Percentiles rank a stretch among this genome's conserved stretches.
These are phyloP conservation scores for Solanum ahanhuiri DNA, from an alignment of 257 asterid genomes.

Conservation along the genomic window DNA sequence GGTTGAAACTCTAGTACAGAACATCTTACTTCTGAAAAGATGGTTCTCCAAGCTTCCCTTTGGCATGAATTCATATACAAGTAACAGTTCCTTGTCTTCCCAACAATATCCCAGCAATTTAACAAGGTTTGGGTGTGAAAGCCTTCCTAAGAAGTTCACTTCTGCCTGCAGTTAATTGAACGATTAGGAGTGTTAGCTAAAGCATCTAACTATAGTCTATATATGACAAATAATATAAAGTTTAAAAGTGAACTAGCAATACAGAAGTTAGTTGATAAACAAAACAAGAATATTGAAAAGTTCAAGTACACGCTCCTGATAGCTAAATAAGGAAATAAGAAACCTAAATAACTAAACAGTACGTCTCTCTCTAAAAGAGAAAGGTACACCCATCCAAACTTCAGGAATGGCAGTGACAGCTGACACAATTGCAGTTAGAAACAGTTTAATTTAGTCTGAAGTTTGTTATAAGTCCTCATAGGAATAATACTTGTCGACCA, in stretches of 20 bases:
- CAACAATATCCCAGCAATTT: slow-evolving; percentile 36
- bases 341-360: neutral
- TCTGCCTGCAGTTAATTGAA: slow-evolving; percentile 30
- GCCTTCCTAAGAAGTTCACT: slow-evolving; percentile 39
- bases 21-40: slow-evolving; percentile 36
- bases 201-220: neutral
- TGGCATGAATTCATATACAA: slow-evolving; percentile 33
- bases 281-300: neutral
- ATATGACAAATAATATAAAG: neutral
- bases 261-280: neutral
- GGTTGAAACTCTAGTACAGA: neutral
- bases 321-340: neutral
- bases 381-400: neutral
- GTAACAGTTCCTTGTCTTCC: slow-evolving; percentile 34
- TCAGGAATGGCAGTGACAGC: neutral
- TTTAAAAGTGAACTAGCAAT: neutral
- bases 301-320: neutral
- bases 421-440: neutral
- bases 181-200: neutral
- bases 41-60: slow-evolving; percentile 44
- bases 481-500: neutral
- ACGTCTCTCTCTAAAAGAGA: neutral
- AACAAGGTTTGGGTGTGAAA: slow-evolving; percentile 44
- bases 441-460: neutral
- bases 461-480: neutral